Conservation (phyloP, 2,329 filamentous ascomycete genomes). For the Epichloe amarillans region DNA sequence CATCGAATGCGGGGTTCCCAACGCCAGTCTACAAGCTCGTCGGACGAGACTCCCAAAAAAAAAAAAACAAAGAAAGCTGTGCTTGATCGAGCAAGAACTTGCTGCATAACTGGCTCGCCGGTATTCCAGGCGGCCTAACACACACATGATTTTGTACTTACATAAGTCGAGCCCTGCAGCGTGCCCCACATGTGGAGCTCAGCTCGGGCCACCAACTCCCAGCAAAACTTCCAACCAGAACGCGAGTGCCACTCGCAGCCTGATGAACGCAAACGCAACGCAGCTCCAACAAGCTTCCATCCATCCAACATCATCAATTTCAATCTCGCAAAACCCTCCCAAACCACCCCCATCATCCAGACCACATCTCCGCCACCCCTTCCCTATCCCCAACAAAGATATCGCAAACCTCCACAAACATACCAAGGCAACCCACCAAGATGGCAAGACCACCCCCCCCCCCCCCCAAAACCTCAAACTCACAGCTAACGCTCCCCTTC, state of each 20-base stretch:
- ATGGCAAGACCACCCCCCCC: conserved; percentile 30
- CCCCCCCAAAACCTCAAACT: not conserved
- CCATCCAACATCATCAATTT: not conserved
- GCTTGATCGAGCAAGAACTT: too few species aligned
- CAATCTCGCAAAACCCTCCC: not conserved
- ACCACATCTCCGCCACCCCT: not conserved
- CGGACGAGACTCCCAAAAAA: too few species aligned
- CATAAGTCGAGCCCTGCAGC: too few species aligned
- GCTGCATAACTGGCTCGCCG: too few species aligned
- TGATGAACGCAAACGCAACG: conserved; percentile 4
- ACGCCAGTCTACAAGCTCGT: too few species aligned
- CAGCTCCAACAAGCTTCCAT: conserved; percentile 3
- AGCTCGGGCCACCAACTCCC: not conserved
- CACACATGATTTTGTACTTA: too few species aligned
- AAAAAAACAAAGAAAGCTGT: too few species aligned
- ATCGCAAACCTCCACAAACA: not conserved
- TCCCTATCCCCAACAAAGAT: not conserved
- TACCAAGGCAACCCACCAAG: conserved; percentile 16
- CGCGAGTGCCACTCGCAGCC: conserved; percentile 18
- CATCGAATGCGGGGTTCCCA: too few species aligned
- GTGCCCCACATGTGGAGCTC: too few species aligned
- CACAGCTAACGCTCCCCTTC: conserved; percentile 8
- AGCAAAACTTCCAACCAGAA: conserved; percentile 3
- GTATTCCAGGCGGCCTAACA: too few species aligned
- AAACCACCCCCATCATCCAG: conserved; percentile 4